phyloP scores from a whole-genome alignment of 805 yeast species.

The Tetrapisispora taiwanensis region DNA sequence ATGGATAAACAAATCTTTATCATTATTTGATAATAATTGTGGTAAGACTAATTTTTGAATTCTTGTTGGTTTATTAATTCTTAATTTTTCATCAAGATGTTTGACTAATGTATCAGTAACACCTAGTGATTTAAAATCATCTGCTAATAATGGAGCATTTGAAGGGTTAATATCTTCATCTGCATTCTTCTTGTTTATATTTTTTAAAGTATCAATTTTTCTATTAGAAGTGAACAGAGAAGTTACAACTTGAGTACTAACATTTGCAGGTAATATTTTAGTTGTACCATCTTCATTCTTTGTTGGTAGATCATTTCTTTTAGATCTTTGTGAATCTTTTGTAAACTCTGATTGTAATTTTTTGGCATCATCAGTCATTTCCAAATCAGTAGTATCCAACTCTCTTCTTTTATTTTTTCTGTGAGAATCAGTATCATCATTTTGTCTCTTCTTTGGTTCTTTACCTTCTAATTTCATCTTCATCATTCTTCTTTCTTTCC shows the following conservation, averaged over 20 bases:
- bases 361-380: slow-evolving; percentile 4
- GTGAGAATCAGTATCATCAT: neutral
- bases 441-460: slow-evolving; percentile 14
- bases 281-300: slow-evolving; percentile 3
- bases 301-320: neutral
- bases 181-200: slow-evolving; percentile 32
- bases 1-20: slow-evolving; percentile 73
- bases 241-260: slow-evolving; percentile 53
- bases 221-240: slow-evolving; percentile 73
- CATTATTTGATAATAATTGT: slow-evolving; percentile 32
- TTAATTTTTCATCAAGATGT: slow-evolving; percentile 48
- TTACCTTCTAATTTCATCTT: slow-evolving; percentile 42
- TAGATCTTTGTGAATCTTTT: neutral
- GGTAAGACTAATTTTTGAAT: slow-evolving; percentile 82
- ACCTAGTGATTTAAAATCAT: slow-evolving; percentile 64
- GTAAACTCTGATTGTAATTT: neutral
- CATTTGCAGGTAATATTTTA: slow-evolving; percentile 3
- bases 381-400: slow-evolving; percentile 7
- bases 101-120: slow-evolving; percentile 42
- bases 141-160: slow-evolving; percentile 69
- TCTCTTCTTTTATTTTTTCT: neutral
- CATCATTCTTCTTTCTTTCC: slow-evolving; percentile 70
- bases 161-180: slow-evolving; percentile 43
- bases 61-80: slow-evolving; percentile 62
- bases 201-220: slow-evolving; percentile 32